Conservation (phyloP, 2,329 filamentous ascomycete genomes). For the Arthroderma sp. region DNA sequence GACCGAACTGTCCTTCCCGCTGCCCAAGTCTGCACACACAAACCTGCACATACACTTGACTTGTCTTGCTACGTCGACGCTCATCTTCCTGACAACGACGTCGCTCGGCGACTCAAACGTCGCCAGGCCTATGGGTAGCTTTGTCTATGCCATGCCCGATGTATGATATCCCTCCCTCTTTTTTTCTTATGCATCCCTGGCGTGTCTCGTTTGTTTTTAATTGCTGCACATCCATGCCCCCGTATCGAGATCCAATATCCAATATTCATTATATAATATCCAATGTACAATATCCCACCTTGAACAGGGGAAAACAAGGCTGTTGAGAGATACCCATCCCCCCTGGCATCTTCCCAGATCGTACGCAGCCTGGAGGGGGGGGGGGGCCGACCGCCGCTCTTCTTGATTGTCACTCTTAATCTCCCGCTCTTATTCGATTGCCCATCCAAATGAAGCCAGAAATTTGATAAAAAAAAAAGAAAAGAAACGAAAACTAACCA, state of each 20-base stretch:
- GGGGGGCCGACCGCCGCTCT: too few relatives aligned
- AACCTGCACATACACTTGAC: conserved; percentile 49
- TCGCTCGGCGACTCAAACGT: conserved; percentile 33
- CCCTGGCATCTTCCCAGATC: not conserved
- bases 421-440: not conserved
- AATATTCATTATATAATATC: too few relatives aligned
- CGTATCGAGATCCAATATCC: not conserved
- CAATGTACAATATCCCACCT: not conserved
- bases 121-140: conserved; percentile 59
- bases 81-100: conserved; percentile 48
- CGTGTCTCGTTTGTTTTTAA: not conserved
- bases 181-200: conserved; percentile 5
- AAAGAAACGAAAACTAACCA: not conserved
- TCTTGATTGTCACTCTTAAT: not conserved
- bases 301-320: not conserved
- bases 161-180: conserved; percentile 40
- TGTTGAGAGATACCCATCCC: not conserved
- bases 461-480: not conserved
- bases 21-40: conserved; percentile 46
- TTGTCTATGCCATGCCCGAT: conserved; percentile 87
- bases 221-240: too few relatives aligned
- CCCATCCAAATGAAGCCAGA: not conserved
- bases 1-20: conserved; percentile 45
- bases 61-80: conserved; percentile 39
- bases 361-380: not conserved